Conservation (phyloP, 495 filamentous ascomycete genomes). For the Xylaria bambusicola region DNA sequence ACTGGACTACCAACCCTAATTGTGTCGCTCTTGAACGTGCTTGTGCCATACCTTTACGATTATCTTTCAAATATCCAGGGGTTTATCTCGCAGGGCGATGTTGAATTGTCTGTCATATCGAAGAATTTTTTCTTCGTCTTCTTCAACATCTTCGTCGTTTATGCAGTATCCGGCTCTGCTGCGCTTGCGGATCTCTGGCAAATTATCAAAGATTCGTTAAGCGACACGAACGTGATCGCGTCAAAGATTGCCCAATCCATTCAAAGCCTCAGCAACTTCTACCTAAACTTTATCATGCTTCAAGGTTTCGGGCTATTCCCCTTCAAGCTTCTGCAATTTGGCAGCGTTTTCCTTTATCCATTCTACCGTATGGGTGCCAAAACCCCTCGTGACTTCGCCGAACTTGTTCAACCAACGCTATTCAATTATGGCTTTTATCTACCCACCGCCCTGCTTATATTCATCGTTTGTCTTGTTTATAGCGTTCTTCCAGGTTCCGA, state of each 20-base stretch:
- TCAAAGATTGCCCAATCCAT: constrained; percentile 74
- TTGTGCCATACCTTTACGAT: constrained; percentile 92
- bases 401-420: constrained; percentile 76
- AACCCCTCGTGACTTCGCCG: constrained; percentile 88
- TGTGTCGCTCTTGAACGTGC: constrained; percentile 81
- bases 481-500: constrained; percentile 82
- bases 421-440: constrained; percentile 98
- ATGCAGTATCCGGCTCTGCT: constrained; percentile 86
- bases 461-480: constrained; percentile 95
- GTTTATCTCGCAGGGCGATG: constrained; percentile 89
- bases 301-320: constrained; percentile 92
- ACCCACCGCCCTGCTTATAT: constrained; percentile 84
- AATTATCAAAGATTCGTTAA: constrained; percentile 69
- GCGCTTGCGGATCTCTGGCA: constrained; percentile 64
- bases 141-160: constrained; percentile 97
- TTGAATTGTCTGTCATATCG: constrained; percentile 92
- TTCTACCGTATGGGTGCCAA: constrained; percentile 75
- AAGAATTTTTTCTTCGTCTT: constrained; percentile 99
- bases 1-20: constrained; percentile 84
- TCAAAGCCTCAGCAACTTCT: constrained; percentile 74
- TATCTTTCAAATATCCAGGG: constrained; percentile 89
- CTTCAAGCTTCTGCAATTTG: constrained; percentile 87
- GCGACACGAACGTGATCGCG: constrained; percentile 77
- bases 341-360: constrained; percentile 81
- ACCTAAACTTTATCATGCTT: constrained; percentile 91